Base-by-base conservation (phyloP, 2,329 filamentous ascomycete species). In the Neoscytalidium dimidiatum region DNA sequence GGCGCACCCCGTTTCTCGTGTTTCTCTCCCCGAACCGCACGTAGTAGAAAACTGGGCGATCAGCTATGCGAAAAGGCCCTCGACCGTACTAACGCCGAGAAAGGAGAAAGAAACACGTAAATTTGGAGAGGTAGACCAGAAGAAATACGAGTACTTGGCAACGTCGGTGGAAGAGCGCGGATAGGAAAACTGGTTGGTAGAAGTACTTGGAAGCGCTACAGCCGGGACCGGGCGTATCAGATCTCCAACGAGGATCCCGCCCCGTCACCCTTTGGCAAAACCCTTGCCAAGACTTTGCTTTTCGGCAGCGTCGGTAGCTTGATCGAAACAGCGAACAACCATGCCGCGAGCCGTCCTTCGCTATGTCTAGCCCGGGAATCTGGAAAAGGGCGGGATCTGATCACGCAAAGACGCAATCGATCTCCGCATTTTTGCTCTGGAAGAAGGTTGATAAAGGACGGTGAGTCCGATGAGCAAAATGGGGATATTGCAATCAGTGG, bases 401-500 rank as follows among this genome's bases (percentile, higher is more conserved):
- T 14, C 28, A 29, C 49, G 29, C 28, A 14, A 51, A 23, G 46
- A 23, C 13, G 29, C 29, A 21, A 33, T 41, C 35, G 7, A 9
- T 11, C 3, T 7, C 1, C 9, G 13, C 23, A 49, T 5, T n/a
- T 29, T n/a, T 29, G 29, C 49, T 46, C 26, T 44, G 5, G n/a
- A 46, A 60, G 11, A 60, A 26, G 41, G 26, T 46, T 31, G 41
- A 46, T 46, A 60, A 29, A 13, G 33, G 33, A 5, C 28, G 17
- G 7, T 13, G 17, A 28, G 28, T n/a, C 26, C 28, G 29, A 29
- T 26, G 56, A 60, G 56, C 56, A 60, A 60, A 46, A 60, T 60
- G 56, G 56, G 41, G 56, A 46, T 28, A 60, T 46, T 46, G 41
- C 8, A 28, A 21, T 52, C 49, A 11, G 56, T 44, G 56, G 56